Percentiles rank a stretch among this genome's conserved stretches.
These are phyloP conservation scores for Viola odorata DNA, from an alignment of 345 rosid species.

Conservation along the genomic window DNA sequence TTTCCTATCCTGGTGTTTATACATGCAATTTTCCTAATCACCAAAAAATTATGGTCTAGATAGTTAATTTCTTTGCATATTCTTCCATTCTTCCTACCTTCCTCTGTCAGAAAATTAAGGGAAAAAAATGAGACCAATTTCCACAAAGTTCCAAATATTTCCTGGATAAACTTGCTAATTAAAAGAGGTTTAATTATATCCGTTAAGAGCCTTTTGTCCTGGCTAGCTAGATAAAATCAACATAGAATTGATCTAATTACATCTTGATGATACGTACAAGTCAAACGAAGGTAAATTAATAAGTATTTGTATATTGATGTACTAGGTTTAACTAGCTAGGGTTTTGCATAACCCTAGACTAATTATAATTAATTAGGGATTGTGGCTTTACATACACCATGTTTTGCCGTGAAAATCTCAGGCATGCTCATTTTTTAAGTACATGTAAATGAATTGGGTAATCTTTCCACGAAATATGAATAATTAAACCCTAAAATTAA, in stretches of 20 bases:
- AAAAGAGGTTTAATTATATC: background rate
- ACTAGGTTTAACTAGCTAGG: slow-evolving; percentile 19
- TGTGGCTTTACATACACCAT: slow-evolving; percentile 47
- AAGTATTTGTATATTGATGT: slow-evolving; percentile 6
- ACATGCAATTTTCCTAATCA: no score
- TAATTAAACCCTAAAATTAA: slow-evolving; percentile 19
- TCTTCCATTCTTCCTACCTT: no score
- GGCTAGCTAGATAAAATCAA: background rate
- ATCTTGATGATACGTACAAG: slow-evolving; percentile 8
- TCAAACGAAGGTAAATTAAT: slow-evolving; percentile 27
- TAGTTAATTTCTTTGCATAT: no score
- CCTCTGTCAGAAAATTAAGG: background rate
- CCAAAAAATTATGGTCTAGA: no score
- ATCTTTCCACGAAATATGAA: slow-evolving; percentile 28
- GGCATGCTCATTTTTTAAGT: slow-evolving; percentile 51
- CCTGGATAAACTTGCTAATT: background rate
- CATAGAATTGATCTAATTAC: background rate
- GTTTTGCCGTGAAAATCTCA: slow-evolving; percentile 45
- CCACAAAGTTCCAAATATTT: background rate
- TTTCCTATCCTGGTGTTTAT: no score
- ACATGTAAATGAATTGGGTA: slow-evolving; percentile 23
- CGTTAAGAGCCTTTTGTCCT: background rate
- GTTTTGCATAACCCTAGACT: slow-evolving; percentile 44
- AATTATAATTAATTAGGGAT: slow-evolving; percentile 41
- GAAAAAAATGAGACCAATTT: background rate